Evolutionary conservation across 495 filamentous ascomycete species (phyloP), one percentile per base, ranked within the genome.

Genomic region (Penicillium canariense): DNA sequence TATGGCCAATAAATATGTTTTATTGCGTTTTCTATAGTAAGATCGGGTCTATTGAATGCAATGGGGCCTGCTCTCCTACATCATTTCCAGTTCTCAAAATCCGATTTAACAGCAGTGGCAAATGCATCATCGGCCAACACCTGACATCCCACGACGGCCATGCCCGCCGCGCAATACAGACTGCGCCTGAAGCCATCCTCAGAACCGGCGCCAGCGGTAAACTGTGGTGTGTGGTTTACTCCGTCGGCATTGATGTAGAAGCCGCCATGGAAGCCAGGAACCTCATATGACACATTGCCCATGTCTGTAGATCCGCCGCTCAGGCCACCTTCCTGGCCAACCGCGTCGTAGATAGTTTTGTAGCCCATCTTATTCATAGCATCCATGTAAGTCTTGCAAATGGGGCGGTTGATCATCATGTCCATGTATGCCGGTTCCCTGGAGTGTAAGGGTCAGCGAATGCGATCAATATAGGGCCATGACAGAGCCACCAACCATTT

Each of bases 201-300:
- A 2, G 77, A 81, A 1, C 77, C 77, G 0, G 81, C 80, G 0
- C 75, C 81, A 1, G 68, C 68, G 0, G 80, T 74, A 54, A 85
- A 85, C 14, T 74, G 68, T 9, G 76, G 77, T 0, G 77, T 84
- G 55, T 85, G 81, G 36, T 83, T 81, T 20, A 75, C 74, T 5
- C 76, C 70, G 34, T 73, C 66, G 0, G 79, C 68, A 1, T 65
- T 67, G 42, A 85, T 82, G 18, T 70, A 73, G 60, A 84, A 84
- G 0, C 73, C 70, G 1, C 78, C 80, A 54, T 85, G 82, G 65
- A 85, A 83, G 2, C 79, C 76, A 4, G 82, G 82, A 17, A 81
- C 73, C 44, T 73, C 68, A 32, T 84, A 79, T 7, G 77, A 79
- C 1, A 85, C 81, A 48, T 85, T 80, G 0, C 81, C 72, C 68